Conservation (phyloP, 23 red algal species). For the Gracilaria caudata region DNA sequence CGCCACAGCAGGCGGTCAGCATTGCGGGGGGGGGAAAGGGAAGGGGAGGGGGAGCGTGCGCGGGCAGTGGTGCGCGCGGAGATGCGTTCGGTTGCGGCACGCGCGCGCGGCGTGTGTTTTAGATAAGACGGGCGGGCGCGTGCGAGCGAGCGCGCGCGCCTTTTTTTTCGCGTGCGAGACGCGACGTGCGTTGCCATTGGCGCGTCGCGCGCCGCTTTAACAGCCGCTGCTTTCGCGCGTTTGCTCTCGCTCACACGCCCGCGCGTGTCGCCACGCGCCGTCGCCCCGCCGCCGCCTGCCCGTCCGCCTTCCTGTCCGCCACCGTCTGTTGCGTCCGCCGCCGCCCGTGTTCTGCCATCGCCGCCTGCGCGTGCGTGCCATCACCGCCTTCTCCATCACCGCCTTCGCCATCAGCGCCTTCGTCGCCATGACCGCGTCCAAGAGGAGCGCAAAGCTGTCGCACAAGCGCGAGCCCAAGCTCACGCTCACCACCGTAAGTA, state of each 20-base stretch:
- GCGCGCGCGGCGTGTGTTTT: neutral
- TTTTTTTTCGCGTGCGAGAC: neutral
- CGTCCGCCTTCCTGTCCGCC: neutral
- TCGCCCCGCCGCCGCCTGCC: neutral
- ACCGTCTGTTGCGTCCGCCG: neutral
- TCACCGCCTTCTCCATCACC: neutral
- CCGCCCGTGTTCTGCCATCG: no score
- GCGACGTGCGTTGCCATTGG: neutral
- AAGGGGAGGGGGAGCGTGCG: neutral
- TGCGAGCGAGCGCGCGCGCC: neutral
- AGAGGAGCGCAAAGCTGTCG: neutral
- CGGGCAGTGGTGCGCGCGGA: neutral
- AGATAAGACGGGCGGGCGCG: neutral
- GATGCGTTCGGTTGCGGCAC: neutral
- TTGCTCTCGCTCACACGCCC: neutral
- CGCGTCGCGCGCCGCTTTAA: neutral
- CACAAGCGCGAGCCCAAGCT: neutral
- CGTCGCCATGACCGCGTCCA: constrained; percentile 18
- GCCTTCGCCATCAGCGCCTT: neutral
- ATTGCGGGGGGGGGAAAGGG: neutral
- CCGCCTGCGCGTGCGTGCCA: neutral
- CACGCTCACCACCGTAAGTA: constrained; percentile 13
- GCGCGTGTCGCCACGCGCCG: neutral
- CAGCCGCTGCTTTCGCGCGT: neutral
- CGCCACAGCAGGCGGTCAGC: neutral